A percentile compares a stretch with the other conserved stretches of the same genome.
These are phyloP conservation scores for Monosporascus sp. DNA, from an alignment of 2,329 filamentous ascomycete species.

Conservation along the genomic window DNA sequence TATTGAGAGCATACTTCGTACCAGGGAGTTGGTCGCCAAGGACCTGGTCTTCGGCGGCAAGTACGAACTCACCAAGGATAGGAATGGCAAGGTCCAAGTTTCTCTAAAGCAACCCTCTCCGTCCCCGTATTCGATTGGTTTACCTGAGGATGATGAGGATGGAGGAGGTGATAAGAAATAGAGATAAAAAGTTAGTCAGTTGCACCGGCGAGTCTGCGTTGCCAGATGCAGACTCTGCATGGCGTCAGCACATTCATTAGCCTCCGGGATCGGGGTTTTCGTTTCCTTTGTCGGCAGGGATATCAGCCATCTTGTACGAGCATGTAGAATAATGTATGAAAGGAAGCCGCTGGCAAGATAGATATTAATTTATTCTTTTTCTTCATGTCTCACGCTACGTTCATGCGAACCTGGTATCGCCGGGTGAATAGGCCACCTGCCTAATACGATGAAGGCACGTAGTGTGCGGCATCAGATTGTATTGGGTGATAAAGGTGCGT, in stretches of 20 bases:
- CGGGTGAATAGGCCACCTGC: no score
- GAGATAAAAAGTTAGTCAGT: background rate
- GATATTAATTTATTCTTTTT: no score
- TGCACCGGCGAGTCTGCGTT: background rate
- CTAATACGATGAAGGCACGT: no score
- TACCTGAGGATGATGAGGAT: constrained; percentile 26
- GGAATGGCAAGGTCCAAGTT: constrained; percentile 31
- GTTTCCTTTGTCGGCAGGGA: background rate
- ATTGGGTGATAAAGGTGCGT: no score
- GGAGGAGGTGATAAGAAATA: constrained; percentile 7
- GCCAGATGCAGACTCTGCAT: no score
- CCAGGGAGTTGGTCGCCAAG: constrained; percentile 92
- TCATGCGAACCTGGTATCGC: no score
- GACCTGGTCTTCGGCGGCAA: constrained; percentile 81
- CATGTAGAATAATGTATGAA: no score
- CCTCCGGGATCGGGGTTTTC: background rate
- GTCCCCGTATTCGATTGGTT: constrained; percentile 17
- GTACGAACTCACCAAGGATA: constrained; percentile 55
- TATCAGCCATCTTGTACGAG: no score
- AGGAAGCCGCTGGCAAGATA: no score
- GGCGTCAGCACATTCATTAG: background rate
- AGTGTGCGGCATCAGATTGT: no score
- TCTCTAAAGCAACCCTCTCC: constrained; percentile 31
- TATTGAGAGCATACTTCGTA: constrained; percentile 89
- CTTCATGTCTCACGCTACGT: no score